Evolutionary conservation across 441 rosid genomes (phyloP).

Genomic region (Croton laevigatus): DNA sequence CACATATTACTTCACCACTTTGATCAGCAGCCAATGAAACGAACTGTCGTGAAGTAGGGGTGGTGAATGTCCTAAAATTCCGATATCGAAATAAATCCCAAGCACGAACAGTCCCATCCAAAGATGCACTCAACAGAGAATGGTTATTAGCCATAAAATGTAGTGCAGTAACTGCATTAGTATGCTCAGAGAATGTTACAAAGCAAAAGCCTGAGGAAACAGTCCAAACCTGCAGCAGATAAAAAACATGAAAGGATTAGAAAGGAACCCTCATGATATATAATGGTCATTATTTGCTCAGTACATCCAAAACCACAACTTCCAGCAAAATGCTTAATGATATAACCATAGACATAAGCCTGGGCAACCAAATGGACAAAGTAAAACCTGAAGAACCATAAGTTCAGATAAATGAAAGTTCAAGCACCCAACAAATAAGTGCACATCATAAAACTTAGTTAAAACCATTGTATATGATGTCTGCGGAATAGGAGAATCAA

Average conservation of each 20-base stretch:
- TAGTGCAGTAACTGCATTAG: conserved; percentile 91
- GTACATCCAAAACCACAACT: neutral
- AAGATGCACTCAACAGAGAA: conserved; percentile 86
- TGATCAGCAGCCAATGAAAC: conserved; percentile 93
- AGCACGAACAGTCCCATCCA: conserved; percentile 98
- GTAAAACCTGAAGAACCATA: neutral
- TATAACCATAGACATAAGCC: neutral
- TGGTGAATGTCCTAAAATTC: conserved; percentile 90
- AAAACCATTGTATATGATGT: neutral
- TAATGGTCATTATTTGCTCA: neutral
- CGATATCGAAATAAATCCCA: conserved; percentile 95
- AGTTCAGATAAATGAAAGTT: neutral
- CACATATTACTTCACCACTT: conserved; percentile 95
- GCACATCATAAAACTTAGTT: neutral
- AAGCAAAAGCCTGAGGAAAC: conserved; percentile 92
- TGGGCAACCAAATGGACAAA: neutral
- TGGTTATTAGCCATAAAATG: conserved; percentile 94
- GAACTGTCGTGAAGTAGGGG: conserved; percentile 93
- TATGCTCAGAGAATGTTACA: conserved; percentile 93
- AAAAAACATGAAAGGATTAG: neutral
- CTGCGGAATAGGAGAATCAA: neutral
- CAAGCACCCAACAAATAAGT: neutral
- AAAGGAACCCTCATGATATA: neutral
- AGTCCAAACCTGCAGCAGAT: conserved; percentile 78
- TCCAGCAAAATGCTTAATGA: neutral